Base-by-base conservation (phyloP, 2,329 filamentous ascomycete species). In the Cucurbitaria berberidis region DNA sequence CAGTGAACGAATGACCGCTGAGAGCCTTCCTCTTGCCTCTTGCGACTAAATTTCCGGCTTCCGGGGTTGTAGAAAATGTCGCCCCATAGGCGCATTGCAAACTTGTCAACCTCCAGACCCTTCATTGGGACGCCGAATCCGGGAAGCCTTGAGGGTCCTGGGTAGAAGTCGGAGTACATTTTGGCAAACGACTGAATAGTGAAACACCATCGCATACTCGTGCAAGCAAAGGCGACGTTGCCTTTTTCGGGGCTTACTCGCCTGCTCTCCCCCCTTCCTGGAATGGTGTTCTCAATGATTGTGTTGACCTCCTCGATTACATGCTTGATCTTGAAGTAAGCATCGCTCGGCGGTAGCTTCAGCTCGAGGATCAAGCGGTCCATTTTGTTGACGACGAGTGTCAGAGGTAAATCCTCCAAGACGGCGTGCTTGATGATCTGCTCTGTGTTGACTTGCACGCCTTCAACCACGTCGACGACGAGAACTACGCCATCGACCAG, bases 291-390 rank as follows among this genome's bases (percentile, higher is more conserved):
- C 71, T 96, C 91, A 67, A 99, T 98, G 63, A 95, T 81, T 1
- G 91, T 96, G 77, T 99, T 99, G 76, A 99, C 93, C 76, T 98
- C 91, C 75, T 99, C 95, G 47, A 99, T 86, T n/a, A 97, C 92
- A 74, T 98, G 93, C 78, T 97, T 98, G 48, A 99, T 82, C 81
- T 99, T 99, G 82, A 97, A 98, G 78, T 99, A 99, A 11, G 95
- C 95, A 72, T 99, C 95, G 61, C 88, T 91, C 1, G 95, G 95
- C 2, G 95, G 95, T 13, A 99, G 83, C 74, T 96, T 96, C 45
- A 99, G 81, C 77, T 99, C 95, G 40, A 99, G 78, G 57, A 99
- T 96, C 55, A 99, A 79, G 21, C 95, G 87, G 68, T 99, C 95
- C 86, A 99, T 89, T 80, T 99, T 99, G 83, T 98, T 99, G 77